phyloP scores from a whole-genome alignment of 352 stramenopile genomes.

The Aphanomyces stellatus region DNA sequence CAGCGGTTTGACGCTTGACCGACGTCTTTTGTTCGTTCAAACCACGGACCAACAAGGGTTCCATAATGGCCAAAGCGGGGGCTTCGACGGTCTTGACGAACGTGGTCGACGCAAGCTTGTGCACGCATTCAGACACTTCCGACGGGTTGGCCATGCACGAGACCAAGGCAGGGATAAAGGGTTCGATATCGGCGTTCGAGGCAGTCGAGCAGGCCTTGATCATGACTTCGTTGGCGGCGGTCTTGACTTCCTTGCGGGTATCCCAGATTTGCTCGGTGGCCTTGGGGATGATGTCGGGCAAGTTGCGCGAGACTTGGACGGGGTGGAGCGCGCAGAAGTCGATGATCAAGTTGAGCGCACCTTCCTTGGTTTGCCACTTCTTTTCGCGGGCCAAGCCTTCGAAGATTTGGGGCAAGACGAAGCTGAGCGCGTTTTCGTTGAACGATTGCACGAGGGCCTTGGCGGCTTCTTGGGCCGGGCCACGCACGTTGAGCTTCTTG shows the following conservation, averaged over 20 bases:
- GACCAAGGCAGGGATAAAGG: conserved; percentile 97
- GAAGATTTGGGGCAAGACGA: conserved; percentile 90
- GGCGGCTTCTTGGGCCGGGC: conserved; percentile 61
- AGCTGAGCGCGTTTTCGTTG: conserved; percentile 83
- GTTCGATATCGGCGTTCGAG: conserved; percentile 99
- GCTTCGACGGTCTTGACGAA: conserved; percentile 98
- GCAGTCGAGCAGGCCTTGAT: conserved; percentile 94
- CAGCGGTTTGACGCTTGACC: conserved; percentile 95
- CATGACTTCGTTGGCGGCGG: conserved; percentile 91
- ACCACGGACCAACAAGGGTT: conserved; percentile 93
- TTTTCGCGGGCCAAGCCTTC: conserved; percentile 65
- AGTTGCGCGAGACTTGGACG: conserved; percentile 90
- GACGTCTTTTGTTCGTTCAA: conserved; percentile 93
- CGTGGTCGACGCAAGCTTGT: conserved; percentile 97
- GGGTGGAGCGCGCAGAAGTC: conserved; percentile 88
- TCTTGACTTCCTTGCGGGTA: conserved; percentile 97
- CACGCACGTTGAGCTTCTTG: conserved; percentile 71
- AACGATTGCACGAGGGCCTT: conserved; percentile 69
- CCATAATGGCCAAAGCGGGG: conserved; percentile 94
- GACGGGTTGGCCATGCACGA: conserved; percentile 95
- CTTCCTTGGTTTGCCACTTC: conserved; percentile 98
- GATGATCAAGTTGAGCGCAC: conserved; percentile 91
- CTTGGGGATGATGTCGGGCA: conserved; percentile 96
- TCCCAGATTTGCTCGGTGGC: conserved; percentile 98
- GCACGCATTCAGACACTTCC: conserved; percentile 97